Evolutionary conservation across 73 alveolate species (phyloP), one percentile per base, ranked within the genome.

Genomic region (Paramecium sonneborni): DNA sequence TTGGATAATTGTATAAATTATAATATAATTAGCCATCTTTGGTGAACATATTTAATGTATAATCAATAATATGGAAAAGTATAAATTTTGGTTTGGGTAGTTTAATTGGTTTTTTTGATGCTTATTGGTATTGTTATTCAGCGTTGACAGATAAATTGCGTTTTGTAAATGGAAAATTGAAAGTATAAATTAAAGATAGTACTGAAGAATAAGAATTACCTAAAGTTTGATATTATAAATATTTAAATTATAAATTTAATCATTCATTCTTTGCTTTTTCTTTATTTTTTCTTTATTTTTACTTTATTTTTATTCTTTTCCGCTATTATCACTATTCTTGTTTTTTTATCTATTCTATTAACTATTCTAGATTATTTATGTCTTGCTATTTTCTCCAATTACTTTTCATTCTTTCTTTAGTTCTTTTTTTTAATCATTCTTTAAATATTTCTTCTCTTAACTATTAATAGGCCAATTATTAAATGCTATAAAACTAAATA

Each of bases 141-240:
- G 48, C 84, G 5, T 32, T 62, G 26, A 30, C 28, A 30, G 84
- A 62, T 62, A 62, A 12, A 26, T 62, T 62, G 26, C 0, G 1
- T 30, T 26, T 62, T 1, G 39, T 14, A 30, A 26, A 62, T 62
- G 84, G 84, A 12, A 23, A 32, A 62, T 62, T 62, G 21, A 14
- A 14, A 6, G 2, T 23, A 2, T 6, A 12, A 8, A 26, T 26
- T 3, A 10, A 26, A 30, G 44, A 62, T 7, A 62, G 5, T 10
- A 12, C 48, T 30, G 84, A 24, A 8, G 84, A 62, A 62, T 62
- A 62, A 62, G 84, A 62, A 62, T 62, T 62, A 62, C 46, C 84
- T 14, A 62, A 62, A 62, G 18, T 52, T 18, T 52, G 68, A 52
- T 52, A 1, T 18, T 35, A 35, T n/a, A n/a, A n/a, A n/a, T n/a